phyloP scores from a whole-genome alignment of 805 yeast species.

The Ogataea pignaliae region DNA sequence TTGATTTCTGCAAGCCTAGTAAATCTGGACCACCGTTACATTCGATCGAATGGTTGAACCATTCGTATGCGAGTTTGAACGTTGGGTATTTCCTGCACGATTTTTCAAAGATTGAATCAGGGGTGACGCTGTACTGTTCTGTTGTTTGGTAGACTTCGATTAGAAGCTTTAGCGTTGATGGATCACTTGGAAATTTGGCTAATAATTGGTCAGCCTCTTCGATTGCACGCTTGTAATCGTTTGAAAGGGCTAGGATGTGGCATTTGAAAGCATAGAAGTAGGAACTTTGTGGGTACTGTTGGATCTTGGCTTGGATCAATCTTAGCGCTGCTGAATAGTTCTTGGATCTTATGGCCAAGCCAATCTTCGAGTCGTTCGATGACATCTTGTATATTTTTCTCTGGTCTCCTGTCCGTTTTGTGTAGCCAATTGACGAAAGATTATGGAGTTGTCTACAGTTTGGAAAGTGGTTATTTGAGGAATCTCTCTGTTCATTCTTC shows the following conservation, averaged over 20 bases:
- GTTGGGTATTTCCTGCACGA: slow-evolving; percentile 56
- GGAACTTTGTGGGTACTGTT: slow-evolving; percentile 52
- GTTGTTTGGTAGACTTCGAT: slow-evolving; percentile 38
- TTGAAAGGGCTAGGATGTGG: slow-evolving; percentile 31
- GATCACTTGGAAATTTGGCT: slow-evolving; percentile 47
- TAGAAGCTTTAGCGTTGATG: slow-evolving; percentile 45
- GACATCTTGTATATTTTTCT: slow-evolving; percentile 13
- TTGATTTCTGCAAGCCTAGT: slow-evolving; percentile 49
- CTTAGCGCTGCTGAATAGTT: slow-evolving; percentile 50
- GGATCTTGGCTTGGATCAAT: slow-evolving; percentile 43
- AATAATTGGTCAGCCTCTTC: slow-evolving; percentile 28
- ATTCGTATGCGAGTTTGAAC: slow-evolving; percentile 40
- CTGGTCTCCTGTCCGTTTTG: too few species aligned
- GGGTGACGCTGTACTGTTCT: slow-evolving; percentile 31
- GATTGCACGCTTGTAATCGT: slow-evolving; percentile 31
- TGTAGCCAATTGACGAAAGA: not conserved
- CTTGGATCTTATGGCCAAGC: slow-evolving; percentile 33
- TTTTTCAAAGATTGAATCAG: slow-evolving; percentile 50
- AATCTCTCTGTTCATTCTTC: too few species aligned
- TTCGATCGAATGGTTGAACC: slow-evolving; percentile 54
- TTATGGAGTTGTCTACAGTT: too few species aligned
- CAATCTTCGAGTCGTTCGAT: slow-evolving; percentile 17
- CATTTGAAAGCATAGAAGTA: slow-evolving; percentile 46
- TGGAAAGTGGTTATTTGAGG: too few species aligned
- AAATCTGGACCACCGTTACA: slow-evolving; percentile 34